A percentile compares a stretch with the other conserved stretches of the same genome.
Conservation (phyloP, 805 yeast species). For the Saccharomycopsis microspora region DNA sequence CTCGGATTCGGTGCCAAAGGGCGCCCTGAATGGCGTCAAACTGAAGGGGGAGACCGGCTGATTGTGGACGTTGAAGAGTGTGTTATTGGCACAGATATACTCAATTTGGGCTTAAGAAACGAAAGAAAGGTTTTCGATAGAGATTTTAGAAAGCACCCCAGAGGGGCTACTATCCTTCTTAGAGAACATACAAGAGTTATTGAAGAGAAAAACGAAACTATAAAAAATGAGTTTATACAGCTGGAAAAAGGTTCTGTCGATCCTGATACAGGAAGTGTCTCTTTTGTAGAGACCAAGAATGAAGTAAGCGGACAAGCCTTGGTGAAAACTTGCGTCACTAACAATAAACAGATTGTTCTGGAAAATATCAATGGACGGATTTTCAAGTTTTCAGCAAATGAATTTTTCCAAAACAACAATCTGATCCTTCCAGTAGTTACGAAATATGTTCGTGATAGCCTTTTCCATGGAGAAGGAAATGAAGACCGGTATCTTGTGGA, state of each 20-base stretch:
- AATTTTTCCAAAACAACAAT: slow-evolving; percentile 93
- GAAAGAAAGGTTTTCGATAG: slow-evolving; percentile 50
- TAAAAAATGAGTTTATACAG: slow-evolving; percentile 21
- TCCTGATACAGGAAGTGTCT: slow-evolving; percentile 23
- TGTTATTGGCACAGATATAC: slow-evolving; percentile 70
- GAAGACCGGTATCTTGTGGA: slow-evolving; percentile 69
- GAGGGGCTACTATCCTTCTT: slow-evolving; percentile 79
- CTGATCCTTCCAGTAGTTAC: slow-evolving; percentile 81
- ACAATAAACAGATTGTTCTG: slow-evolving; percentile 65
- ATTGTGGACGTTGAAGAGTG: slow-evolving; percentile 92
- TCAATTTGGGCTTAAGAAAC: slow-evolving; percentile 60
- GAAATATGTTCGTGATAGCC: slow-evolving; percentile 63
- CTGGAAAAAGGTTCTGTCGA: slow-evolving; percentile 35
- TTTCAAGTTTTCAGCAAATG: slow-evolving; percentile 88
- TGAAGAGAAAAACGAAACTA: slow-evolving; percentile 19
- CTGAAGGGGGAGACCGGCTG: slow-evolving; percentile 45
- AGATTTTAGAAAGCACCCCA: slow-evolving; percentile 39
- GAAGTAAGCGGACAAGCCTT: slow-evolving; percentile 23
- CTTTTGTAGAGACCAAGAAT: slow-evolving; percentile 25
- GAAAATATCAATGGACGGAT: slow-evolving; percentile 66
- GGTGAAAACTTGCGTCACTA: slow-evolving; percentile 66
- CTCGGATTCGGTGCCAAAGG: slow-evolving; percentile 89
- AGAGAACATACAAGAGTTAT: slow-evolving; percentile 59
- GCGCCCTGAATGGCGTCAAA: slow-evolving; percentile 55
- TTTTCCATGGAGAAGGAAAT: slow-evolving; percentile 30